Base-by-base conservation (phyloP, 257 asterid genomes). In the Penstemon eatonii region DNA sequence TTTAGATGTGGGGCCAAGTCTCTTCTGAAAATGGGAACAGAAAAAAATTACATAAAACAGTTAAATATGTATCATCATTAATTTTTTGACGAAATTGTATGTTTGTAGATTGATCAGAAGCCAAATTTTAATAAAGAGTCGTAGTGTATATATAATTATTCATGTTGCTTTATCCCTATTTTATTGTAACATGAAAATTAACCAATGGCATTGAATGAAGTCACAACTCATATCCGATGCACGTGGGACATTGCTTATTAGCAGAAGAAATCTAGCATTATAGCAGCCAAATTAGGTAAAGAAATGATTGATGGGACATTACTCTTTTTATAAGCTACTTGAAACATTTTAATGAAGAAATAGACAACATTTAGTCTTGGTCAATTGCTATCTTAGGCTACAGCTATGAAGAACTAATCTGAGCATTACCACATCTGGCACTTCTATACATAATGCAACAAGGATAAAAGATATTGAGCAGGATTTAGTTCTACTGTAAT, bases 1-100 rank as follows among this genome's bases (percentile, higher is more conserved):
- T 89, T 94, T 74, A 94, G 80, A 74, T 91, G 88, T 42, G 95
- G 97, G 80, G 97, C 97, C 85, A 94, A 78, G 51, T 86, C 96
- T 82, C 99, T 87, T 42, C 99, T 94, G 97, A 36, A 76, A 85
- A 76, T 46, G 69, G 56, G 70, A 68, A 71, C 60, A 67, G 60
- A 53, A 71, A 66, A 74, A 10, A 15, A 15, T 15, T 0, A 57
- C 62, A 45, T 25, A 53, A 9, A 12, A 60, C 36, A 41, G 59
- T 55, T 56, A 51, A 65, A 62, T 13, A 69, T 10, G 46, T 0
- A 59, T 54, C 46, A 39, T 18, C 33, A 8, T 40, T 9, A 42
- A 72, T 47, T 45, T 51, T 65, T 51, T n/a, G n/a, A 50, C 5
- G 10, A 53, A 39, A 63, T 19, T 7, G 37, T 43, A 6, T 19